phyloP scores from a whole-genome alignment of 208 protist species.

The Trypanosomatidae sp. region DNA sequence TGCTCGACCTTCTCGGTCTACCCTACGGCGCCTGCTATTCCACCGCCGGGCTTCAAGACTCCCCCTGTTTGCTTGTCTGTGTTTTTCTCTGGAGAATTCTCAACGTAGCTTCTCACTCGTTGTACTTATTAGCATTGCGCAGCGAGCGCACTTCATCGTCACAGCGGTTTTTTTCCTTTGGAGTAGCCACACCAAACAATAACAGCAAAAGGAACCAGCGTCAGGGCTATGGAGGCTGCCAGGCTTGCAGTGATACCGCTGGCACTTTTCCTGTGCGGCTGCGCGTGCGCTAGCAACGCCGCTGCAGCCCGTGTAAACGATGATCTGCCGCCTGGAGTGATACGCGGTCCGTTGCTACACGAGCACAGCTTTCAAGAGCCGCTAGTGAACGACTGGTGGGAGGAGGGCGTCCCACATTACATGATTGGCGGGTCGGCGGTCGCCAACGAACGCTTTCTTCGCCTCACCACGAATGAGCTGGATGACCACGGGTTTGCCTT shows the following conservation, averaged over 20 bases:
- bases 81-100: neutral
- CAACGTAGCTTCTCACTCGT: neutral
- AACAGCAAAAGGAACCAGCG: neutral
- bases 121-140: neutral
- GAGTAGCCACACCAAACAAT: neutral
- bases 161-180: neutral
- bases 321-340: constrained; percentile 49
- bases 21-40: neutral
- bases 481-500: constrained; percentile 79
- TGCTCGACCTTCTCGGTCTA: neutral
- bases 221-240: neutral
- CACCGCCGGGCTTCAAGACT: neutral
- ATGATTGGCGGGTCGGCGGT: constrained; percentile 83
- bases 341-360: constrained; percentile 64
- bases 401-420: constrained; percentile 85
- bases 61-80: neutral
- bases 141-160: neutral
- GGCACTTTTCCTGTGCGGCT: constrained; percentile 7
- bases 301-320: constrained; percentile 6
- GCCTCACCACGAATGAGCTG: constrained; percentile 70
- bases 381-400: constrained; percentile 87
- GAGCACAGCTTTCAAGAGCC: constrained; percentile 80
- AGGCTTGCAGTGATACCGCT: neutral
- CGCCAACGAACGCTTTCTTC: constrained; percentile 75
- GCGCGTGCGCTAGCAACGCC: neutral